Percentiles rank a stretch among this genome's conserved stretches.
Evolutionary conservation across 192 early-diverging fungal species (phyloP).

Genomic region (Entophlyctis luteolus): DNA sequence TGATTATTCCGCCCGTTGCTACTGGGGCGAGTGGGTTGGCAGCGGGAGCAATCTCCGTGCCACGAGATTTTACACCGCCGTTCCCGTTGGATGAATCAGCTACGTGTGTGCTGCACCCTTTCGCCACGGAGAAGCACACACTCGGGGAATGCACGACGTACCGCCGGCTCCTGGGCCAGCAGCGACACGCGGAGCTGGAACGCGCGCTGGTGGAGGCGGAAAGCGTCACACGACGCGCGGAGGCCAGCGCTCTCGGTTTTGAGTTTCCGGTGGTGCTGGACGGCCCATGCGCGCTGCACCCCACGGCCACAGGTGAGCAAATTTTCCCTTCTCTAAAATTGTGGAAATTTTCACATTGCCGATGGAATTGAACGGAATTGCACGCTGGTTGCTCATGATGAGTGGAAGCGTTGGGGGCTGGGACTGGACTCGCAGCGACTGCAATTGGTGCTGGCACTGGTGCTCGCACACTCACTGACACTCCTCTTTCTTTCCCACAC

Average conservation of each 20-base stretch:
- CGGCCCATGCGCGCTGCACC: slow-evolving; percentile 14
- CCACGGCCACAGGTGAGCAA: background rate
- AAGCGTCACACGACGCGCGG: background rate
- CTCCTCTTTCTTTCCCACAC: too few species aligned
- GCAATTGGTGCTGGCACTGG: too few species aligned
- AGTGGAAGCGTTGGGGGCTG: too few species aligned
- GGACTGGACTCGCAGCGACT: too few species aligned
- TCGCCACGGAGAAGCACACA: background rate
- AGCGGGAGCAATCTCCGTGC: background rate
- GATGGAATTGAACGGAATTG: too few species aligned
- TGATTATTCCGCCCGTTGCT: background rate
- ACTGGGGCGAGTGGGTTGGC: background rate
- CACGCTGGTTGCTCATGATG: too few species aligned
- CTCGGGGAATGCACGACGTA: slow-evolving; percentile 2
- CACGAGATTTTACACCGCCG: background rate
- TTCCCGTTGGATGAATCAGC: slow-evolving; percentile 7
- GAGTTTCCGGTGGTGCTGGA: background rate
- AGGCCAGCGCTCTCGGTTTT: background rate
- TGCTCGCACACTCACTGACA: too few species aligned
- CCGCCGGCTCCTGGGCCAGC: background rate
- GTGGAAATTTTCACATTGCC: too few species aligned
- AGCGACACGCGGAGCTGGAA: slow-evolving; percentile 6
- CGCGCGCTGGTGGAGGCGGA: background rate
- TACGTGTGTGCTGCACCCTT: slow-evolving; percentile 4
- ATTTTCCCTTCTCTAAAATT: too few species aligned